Evolutionary conservation across 345 rosid genomes (phyloP).

Genomic region (Aurinia saxatilis): DNA sequence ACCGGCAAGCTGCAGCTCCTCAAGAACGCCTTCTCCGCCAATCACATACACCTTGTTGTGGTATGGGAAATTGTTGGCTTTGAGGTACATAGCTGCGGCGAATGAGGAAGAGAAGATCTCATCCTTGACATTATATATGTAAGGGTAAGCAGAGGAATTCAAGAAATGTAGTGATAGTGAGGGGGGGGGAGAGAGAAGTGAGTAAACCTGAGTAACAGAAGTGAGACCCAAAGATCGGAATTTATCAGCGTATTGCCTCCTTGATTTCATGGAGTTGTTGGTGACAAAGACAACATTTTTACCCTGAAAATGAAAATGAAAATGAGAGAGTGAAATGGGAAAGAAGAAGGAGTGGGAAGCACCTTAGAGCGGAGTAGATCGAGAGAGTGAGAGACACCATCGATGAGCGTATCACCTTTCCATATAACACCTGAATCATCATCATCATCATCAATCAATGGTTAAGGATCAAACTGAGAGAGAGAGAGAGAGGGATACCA

Average conservation of each 20-base stretch:
- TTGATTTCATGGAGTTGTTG: slow-evolving; percentile 72
- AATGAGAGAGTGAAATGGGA: not conserved
- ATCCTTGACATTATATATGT: too few species aligned
- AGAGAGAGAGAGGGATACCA: slow-evolving; percentile 28
- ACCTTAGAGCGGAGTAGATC: slow-evolving; percentile 72
- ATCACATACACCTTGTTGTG: slow-evolving; percentile 88
- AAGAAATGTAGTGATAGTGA: too few species aligned
- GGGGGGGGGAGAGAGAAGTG: not conserved
- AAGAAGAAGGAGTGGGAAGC: not conserved
- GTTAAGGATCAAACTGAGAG: not conserved
- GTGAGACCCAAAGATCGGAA: slow-evolving; percentile 65
- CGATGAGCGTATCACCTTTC: slow-evolving; percentile 78
- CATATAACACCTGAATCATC: slow-evolving; percentile 73
- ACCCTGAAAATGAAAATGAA: slow-evolving; percentile 36
- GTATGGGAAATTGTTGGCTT: slow-evolving; percentile 58
- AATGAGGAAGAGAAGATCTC: slow-evolving; percentile 91
- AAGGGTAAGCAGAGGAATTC: too few species aligned
- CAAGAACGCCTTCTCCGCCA: slow-evolving; percentile 73
- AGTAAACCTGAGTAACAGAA: slow-evolving; percentile 55
- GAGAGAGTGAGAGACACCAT: slow-evolving; percentile 58
- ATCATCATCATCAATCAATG: not conserved
- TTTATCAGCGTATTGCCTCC: slow-evolving; percentile 63
- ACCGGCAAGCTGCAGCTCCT: slow-evolving; percentile 73
- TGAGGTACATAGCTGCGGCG: slow-evolving; percentile 89
- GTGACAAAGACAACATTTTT: slow-evolving; percentile 83